Evolutionary conservation across 2,329 filamentous ascomycete genomes (phyloP).

Genomic region (Hypoxylon sp.): DNA sequence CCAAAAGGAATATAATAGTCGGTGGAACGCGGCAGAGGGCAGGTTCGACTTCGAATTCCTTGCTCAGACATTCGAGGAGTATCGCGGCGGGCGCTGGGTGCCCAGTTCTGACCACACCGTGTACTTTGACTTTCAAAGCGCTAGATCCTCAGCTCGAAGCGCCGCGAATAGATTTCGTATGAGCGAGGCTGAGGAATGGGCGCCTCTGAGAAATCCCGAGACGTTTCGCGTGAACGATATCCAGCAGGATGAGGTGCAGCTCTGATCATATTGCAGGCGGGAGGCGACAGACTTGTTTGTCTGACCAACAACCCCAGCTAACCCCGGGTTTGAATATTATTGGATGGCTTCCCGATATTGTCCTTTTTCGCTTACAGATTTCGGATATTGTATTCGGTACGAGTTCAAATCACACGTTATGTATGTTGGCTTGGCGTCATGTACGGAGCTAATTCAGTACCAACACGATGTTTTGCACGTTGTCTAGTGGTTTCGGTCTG

Average conservation of each 20-base stretch:
- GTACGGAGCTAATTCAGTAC: not conserved
- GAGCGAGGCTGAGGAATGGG: conserved; percentile 35
- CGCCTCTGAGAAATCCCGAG: conserved; percentile 38
- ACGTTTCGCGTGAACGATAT: conserved; percentile 43
- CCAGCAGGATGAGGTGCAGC: conserved; percentile 34
- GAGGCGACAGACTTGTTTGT: not conserved
- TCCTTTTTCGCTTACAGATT: not conserved
- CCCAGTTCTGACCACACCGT: conserved; percentile 29
- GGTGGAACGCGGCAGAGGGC: conserved; percentile 24
- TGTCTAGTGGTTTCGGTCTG: not conserved
- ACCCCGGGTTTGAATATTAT: not conserved
- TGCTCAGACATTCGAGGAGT: conserved; percentile 37
- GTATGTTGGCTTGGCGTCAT: not conserved
- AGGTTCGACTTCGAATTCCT: conserved; percentile 24
- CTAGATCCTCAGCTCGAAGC: not conserved
- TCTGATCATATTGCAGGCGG: not conserved
- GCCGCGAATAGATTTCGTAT: conserved; percentile 15
- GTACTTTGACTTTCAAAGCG: conserved; percentile 25
- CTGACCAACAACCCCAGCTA: not conserved
- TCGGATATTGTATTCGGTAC: not conserved
- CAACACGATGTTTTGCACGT: not conserved
- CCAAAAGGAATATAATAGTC: conserved; percentile 1
- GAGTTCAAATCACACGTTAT: not conserved
- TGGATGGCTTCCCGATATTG: not conserved
- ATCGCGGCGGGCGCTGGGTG: conserved; percentile 37